A percentile compares a stretch with the other conserved stretches of the same genome.
phyloP scores from a whole-genome alignment of 2,329 filamentous ascomycete species.

The Orbilia blumenaviensis region DNA sequence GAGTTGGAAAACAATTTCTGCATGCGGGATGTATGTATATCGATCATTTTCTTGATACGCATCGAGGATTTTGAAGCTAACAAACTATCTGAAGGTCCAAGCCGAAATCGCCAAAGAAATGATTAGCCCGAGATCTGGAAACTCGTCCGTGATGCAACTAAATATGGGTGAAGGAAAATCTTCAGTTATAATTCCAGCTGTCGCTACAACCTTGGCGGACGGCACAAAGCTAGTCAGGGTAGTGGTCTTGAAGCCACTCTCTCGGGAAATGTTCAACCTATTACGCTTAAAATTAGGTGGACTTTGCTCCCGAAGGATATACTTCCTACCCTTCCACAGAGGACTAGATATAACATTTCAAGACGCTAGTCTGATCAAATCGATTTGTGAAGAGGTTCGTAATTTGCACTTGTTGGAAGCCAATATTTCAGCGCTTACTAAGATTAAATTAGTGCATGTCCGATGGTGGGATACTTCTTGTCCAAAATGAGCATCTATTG shows the following conservation, averaged over 20 bases:
- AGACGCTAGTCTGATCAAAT: slow-evolving; percentile 60
- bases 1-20: slow-evolving; percentile 73
- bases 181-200: slow-evolving; percentile 74
- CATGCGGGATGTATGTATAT: slow-evolving; percentile 65
- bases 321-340: slow-evolving; percentile 70
- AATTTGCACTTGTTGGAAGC: not conserved
- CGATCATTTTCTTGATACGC: too few species aligned
- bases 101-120: slow-evolving; percentile 69
- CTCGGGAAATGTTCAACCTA: slow-evolving; percentile 70
- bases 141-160: slow-evolving; percentile 70
- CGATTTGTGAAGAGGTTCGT: slow-evolving; percentile 59
- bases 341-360: slow-evolving; percentile 60
- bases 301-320: slow-evolving; percentile 67
- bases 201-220: slow-evolving; percentile 67
- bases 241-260: slow-evolving; percentile 70
- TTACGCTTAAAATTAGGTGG: slow-evolving; percentile 68
- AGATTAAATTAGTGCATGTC: slow-evolving; percentile 63
- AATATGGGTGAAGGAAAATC: slow-evolving; percentile 79
- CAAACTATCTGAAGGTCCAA: slow-evolving; percentile 64
- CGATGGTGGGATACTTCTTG: slow-evolving; percentile 67
- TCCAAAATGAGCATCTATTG: slow-evolving; percentile 72
- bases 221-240: slow-evolving; percentile 67
- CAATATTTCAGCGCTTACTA: not conserved
- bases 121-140: slow-evolving; percentile 61
- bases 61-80: not conserved